Evolutionary conservation across 371 early-diverging fungal species (phyloP), one percentile per base, ranked within the genome.

Genomic region (Umbelopsis sp.): DNA sequence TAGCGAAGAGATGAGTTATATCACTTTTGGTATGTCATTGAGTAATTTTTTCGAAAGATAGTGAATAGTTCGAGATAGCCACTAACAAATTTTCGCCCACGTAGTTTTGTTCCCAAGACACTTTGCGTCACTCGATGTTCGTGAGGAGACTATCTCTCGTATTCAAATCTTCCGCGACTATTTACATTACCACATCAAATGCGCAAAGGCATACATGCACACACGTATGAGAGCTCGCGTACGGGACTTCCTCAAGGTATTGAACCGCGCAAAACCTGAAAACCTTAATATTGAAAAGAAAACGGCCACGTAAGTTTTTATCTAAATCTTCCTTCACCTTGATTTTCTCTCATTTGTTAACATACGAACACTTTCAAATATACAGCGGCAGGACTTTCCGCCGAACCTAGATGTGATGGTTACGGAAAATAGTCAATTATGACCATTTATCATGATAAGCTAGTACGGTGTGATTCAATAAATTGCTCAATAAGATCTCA

Each of bases 121-220:
- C 76, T 96, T 92, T 76, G 76, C 81, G 6, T 71, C 81, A 45
- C 85, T 83, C 9, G 91, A 91, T 64, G 88, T 86, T 14, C 91
- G 94, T 69, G 94, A 93, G 72, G 92, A 93, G 64, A 93, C 94
- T 22, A 96, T 97, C 52, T 94, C 95, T 51, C 90, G 93, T 70
- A 95, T 97, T 69, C 97, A 96, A 81, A 87, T 95, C 67, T 98
- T 97, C 92, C 90, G 99, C 51, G 97, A 98, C 83, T 99, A 97
- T 82, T 88, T 99, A 66, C 99, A 99, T 75, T 99, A 97, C 78
- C 99, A 99, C 75, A 97, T 99, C 83, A 99, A 99, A 84, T 96
- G 96, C 70, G 94, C 95, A 66, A 99, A 99, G 86, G 96, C 98
- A 4, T 98, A 97, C 76, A 95, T 99, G 96, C 99, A 98, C 83